Evolutionary conservation across 345 rosid genomes (phyloP).

Genomic region (Citropsis articulata): DNA sequence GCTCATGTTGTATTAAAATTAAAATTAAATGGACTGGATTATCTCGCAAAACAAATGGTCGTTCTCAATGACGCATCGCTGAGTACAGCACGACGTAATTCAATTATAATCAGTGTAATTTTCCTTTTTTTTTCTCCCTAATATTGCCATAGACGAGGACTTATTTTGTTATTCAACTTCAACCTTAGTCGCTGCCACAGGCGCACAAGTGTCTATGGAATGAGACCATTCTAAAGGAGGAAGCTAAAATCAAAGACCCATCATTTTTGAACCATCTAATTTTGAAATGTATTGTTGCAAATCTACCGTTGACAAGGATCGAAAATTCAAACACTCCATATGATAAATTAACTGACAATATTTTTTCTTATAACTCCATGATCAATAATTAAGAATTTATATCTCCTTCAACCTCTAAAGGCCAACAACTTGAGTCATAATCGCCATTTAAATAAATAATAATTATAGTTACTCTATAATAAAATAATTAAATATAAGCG

Average conservation of each 20-base stretch:
- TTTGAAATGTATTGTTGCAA: background rate
- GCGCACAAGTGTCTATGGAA: background rate
- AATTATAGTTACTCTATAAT: too few species aligned
- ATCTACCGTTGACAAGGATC: too few species aligned
- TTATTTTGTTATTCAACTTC: background rate
- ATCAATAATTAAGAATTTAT: too few species aligned
- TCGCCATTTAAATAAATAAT: background rate
- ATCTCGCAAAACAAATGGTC: too few species aligned
- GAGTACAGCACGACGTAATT: too few species aligned
- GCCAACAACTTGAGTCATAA: background rate
- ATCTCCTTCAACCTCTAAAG: background rate
- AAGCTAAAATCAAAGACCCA: background rate
- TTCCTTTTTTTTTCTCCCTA: too few species aligned
- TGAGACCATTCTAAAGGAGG: background rate
- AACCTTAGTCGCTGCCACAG: background rate
- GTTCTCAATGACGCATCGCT: too few species aligned
- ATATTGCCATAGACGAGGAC: background rate
- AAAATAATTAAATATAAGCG: background rate
- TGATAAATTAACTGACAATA: too few species aligned
- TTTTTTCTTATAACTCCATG: background rate
- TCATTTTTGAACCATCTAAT: background rate
- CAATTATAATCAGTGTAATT: too few species aligned
- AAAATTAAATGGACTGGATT: too few species aligned
- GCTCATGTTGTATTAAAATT: too few species aligned
- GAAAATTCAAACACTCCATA: background rate